These are phyloP conservation scores for Cantharellus anzutake DNA, from an alignment of 768 basidiomycete genomes.

Conservation along the genomic window DNA sequence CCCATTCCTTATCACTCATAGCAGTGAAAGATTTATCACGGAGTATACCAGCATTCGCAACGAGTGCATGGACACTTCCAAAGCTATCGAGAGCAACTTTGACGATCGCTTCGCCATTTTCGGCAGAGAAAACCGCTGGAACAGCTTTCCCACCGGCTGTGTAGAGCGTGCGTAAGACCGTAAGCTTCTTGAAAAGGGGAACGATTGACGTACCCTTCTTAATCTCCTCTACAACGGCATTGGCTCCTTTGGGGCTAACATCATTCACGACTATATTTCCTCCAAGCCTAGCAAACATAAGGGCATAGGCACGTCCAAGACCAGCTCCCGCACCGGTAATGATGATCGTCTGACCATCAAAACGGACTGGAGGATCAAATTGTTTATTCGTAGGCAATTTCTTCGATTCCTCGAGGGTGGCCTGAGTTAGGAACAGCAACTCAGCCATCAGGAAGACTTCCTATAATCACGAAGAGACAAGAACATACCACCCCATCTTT, in stretches of 20 bases:
- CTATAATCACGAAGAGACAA: neutral
- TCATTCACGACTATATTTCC: constrained; percentile 96
- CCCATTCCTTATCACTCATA: constrained; percentile 89
- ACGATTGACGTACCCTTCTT: constrained; percentile 34
- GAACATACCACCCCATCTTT: constrained; percentile 33
- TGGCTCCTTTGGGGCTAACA: constrained; percentile 70
- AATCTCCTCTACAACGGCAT: constrained; percentile 73
- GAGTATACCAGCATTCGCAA: constrained; percentile 87
- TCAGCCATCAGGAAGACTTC: neutral
- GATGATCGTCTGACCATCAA: constrained; percentile 78
- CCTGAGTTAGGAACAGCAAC: neutral
- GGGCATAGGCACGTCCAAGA: constrained; percentile 78
- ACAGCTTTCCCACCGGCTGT: constrained; percentile 78
- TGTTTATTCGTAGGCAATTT: constrained; percentile 39
- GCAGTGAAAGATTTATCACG: constrained; percentile 83
- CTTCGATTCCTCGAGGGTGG: neutral
- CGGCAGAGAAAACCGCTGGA: constrained; percentile 68
- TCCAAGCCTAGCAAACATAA: constrained; percentile 83
- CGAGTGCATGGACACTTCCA: constrained; percentile 68
- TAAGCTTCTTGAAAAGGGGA: neutral
- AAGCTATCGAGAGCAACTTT: constrained; percentile 74
- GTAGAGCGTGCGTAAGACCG: neutral
- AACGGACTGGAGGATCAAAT: constrained; percentile 49
- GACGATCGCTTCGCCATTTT: constrained; percentile 81
- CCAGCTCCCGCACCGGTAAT: constrained; percentile 92